These are phyloP conservation scores for Saccharomycopsis sp. DNA, from an alignment of 805 yeast genomes.

Conservation along the genomic window DNA sequence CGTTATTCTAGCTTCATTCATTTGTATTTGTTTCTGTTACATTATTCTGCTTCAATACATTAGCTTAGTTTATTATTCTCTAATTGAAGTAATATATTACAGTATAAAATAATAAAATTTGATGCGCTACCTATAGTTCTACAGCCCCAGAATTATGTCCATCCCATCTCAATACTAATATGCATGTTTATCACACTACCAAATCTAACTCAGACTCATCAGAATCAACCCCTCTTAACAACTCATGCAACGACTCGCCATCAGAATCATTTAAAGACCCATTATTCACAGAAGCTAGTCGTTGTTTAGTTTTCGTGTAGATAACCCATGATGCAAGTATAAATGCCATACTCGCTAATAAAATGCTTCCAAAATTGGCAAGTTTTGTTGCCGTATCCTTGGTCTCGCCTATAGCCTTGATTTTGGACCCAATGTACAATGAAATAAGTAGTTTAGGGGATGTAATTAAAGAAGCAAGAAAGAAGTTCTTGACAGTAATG, in stretches of 20 bases:
- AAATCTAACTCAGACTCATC: background rate
- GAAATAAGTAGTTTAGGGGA: conserved; percentile 79
- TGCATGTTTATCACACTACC: background rate
- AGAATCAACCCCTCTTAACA: background rate
- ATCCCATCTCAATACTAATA: too few relatives aligned
- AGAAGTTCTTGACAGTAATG: conserved; percentile 52
- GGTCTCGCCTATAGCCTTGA: conserved; percentile 61
- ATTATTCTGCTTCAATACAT: too few relatives aligned
- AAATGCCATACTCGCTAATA: conserved; percentile 49
- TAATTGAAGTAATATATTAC: too few relatives aligned
- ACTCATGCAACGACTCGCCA: conserved; percentile 4
- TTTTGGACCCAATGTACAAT: conserved; percentile 68
- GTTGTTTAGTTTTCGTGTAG: conserved; percentile 44
- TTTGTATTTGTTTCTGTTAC: too few relatives aligned
- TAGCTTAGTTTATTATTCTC: too few relatives aligned
- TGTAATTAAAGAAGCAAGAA: conserved; percentile 64
- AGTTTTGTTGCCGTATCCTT: conserved; percentile 44
- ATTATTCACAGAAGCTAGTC: conserved; percentile 21
- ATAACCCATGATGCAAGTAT: conserved; percentile 58
- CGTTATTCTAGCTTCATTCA: too few relatives aligned
- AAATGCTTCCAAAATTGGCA: conserved; percentile 57
- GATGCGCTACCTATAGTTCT: too few relatives aligned
- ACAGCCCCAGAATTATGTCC: too few relatives aligned
- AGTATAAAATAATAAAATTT: too few relatives aligned
- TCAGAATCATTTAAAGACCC: conserved; percentile 5